These are phyloP conservation scores for Daedaleopsis sinensis DNA, from an alignment of 768 basidiomycete genomes.

Conservation along the genomic window DNA sequence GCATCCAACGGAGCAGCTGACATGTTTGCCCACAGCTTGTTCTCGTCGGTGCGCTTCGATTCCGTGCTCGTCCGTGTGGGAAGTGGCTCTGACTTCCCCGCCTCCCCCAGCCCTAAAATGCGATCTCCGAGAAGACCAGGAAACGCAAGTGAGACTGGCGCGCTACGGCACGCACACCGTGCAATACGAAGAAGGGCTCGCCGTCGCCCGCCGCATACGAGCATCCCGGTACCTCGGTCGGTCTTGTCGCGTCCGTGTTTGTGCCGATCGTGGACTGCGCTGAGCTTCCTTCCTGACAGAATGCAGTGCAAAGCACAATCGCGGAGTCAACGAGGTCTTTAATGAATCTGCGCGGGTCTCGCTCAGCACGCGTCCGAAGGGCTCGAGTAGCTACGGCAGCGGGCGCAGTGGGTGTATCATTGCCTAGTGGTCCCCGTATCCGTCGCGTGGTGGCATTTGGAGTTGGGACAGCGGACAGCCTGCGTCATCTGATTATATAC, in stretches of 20 bases:
- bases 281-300: conserved; percentile 48
- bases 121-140: conserved; percentile 86
- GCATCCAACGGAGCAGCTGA: conserved; percentile 6
- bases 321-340: conserved; percentile 93
- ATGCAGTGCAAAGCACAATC: conserved; percentile 96
- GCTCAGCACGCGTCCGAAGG: conserved; percentile 72
- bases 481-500: conserved; percentile 4
- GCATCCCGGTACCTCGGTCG: conserved; percentile 90
- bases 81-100: background rate
- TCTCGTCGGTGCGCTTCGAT: conserved; percentile 73
- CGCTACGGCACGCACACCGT: conserved; percentile 73
- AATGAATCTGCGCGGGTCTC: conserved; percentile 89
- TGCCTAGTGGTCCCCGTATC: conserved; percentile 2
- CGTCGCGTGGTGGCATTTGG: background rate
- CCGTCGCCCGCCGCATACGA: conserved; percentile 87
- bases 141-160: conserved; percentile 70
- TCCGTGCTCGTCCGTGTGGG: background rate
- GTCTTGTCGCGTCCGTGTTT: conserved; percentile 20
- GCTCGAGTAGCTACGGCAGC: conserved; percentile 44
- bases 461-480: background rate
- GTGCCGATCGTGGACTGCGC: background rate
- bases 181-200: conserved; percentile 90
- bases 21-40: conserved; percentile 56
- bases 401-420: conserved; percentile 51
- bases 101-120: conserved; percentile 80